Base-by-base conservation (phyloP, 2,329 filamentous ascomycete genomes). In the Dothideomycetes sp. region DNA sequence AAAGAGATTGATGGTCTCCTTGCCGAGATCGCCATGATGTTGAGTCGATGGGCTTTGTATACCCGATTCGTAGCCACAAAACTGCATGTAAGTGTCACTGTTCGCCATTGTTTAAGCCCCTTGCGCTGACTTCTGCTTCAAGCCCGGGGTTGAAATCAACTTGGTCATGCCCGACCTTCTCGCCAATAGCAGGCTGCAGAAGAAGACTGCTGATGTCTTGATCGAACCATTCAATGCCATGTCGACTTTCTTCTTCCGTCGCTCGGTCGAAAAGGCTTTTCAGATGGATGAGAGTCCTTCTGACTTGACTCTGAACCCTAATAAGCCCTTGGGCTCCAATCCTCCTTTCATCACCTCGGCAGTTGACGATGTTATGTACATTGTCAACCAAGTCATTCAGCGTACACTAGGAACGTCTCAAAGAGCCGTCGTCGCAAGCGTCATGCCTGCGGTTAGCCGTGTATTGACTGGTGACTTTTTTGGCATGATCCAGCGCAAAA, bases 281-380 rank as follows among this genome's bases (percentile, higher is more conserved):
- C 89, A 98, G 59, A 69, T 98, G 32, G 91, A 98, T 57, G 93
- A 98, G 59, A 75, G 80, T 15, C 91, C 91, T 0, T 65, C 72
- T 1, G 86, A 86, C 15, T 67, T 98, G 15, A 83, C 84, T 0
- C 69, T 98, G 23, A 85, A 80, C 55, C 70, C 81, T 29, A 80
- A 73, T 53, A 83, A 73, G 54, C 70, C 81, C 3, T 69, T 94
- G 30, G 77, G 82, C 38, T 75, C 80, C 44, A 86, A 87, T 51
- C 76, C 86, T 3, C 91, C 91, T 1, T 93, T 85, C 56, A 94
- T 98, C 53, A 89, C 91, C 30, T 87, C 88, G 2, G 88, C 89
- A 0, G 88, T 98, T 7, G 91, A 98, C 65, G 91, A 95, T 64
- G 87, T 96, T 55, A 96, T 98, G 89, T 98, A 96, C 63, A 95